phyloP scores from a whole-genome alignment of 768 basidiomycete species.

The Boletus reticuloceps region DNA sequence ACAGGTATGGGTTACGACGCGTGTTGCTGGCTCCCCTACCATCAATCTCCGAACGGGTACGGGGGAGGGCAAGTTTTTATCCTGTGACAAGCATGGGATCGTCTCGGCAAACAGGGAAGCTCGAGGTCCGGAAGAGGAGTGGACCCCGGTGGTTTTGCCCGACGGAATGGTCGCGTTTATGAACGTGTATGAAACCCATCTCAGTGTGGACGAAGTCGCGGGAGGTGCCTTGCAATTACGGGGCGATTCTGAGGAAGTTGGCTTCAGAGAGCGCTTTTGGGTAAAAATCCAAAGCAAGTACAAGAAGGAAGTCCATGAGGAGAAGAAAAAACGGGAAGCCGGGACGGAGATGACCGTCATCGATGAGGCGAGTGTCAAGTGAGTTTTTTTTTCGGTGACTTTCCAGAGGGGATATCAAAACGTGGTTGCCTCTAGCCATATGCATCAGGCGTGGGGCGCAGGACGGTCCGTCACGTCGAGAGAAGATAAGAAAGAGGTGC shows the following conservation, averaged over 20 bases:
- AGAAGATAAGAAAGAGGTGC: constrained; percentile 72
- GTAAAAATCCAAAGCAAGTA: constrained; percentile 89
- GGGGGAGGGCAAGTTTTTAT: constrained; percentile 89
- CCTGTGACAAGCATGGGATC: constrained; percentile 81
- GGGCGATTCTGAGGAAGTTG: constrained; percentile 83
- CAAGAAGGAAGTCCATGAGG: constrained; percentile 77
- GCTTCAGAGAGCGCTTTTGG: constrained; percentile 84
- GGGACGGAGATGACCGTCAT: constrained; percentile 48
- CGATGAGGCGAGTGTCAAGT: constrained; percentile 78
- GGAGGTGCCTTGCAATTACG: constrained; percentile 76
- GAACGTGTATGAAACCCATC: constrained; percentile 88
- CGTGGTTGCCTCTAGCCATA: constrained; percentile 42
- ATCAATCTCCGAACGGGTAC: constrained; percentile 84
- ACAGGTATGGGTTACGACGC: constrained; percentile 90
- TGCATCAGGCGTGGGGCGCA: constrained; percentile 85
- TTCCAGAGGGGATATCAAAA: not conserved
- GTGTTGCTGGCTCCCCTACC: constrained; percentile 78
- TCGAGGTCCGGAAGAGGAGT: constrained; percentile 91
- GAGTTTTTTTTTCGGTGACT: constrained; percentile 31
- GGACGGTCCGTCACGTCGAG: constrained; percentile 67
- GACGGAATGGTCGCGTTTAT: constrained; percentile 87
- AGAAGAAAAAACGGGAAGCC: constrained; percentile 68
- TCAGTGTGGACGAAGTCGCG: constrained; percentile 82
- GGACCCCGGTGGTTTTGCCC: constrained; percentile 79
- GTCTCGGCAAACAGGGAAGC: constrained; percentile 86